Conservation (phyloP, 257 asterid species). For the Nicotiana undulata region DNA sequence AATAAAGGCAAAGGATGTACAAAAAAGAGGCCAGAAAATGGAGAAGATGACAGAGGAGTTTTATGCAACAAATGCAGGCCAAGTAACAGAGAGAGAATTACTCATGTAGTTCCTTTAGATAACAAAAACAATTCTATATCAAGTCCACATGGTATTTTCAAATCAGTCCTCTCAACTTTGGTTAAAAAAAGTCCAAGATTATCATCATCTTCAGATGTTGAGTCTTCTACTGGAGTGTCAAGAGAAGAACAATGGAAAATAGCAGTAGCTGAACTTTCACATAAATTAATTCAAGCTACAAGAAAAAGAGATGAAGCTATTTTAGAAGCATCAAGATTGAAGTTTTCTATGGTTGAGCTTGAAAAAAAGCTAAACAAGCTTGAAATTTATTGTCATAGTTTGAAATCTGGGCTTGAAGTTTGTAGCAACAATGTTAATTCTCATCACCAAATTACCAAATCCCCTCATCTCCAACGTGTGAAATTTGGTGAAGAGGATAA, state of each 20-base stretch:
- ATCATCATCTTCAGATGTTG: conserved; percentile 21
- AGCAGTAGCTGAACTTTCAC: conserved; percentile 76
- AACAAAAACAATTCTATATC: conserved; percentile 31
- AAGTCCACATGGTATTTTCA: conserved; percentile 72
- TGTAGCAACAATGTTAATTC: conserved; percentile 14
- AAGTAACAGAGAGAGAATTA: conserved; percentile 52
- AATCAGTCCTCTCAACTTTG: conserved; percentile 46
- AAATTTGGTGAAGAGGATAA: conserved; percentile 45
- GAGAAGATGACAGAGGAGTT: conserved; percentile 34
- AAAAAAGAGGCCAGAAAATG: conserved; percentile 19
- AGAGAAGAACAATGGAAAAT: conserved; percentile 77
- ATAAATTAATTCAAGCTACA: conserved; percentile 65
- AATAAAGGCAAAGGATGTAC: conserved; percentile 23
- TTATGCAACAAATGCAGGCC: conserved; percentile 92
- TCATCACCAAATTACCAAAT: not conserved
- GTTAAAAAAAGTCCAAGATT: conserved; percentile 61
- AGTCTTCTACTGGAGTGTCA: conserved; percentile 11
- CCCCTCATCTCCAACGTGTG: conserved; percentile 26
- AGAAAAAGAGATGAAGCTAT: conserved; percentile 75
- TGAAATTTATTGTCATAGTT: conserved; percentile 71
- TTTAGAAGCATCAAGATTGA: conserved; percentile 75
- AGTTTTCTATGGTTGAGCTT: conserved; percentile 75
- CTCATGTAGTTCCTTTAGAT: conserved; percentile 51
- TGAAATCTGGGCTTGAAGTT: conserved; percentile 71
- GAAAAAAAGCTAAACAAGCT: conserved; percentile 85